These are phyloP conservation scores for Teratosphaeria gauchensis DNA, from an alignment of 2,329 filamentous ascomycete species.

Conservation along the genomic window DNA sequence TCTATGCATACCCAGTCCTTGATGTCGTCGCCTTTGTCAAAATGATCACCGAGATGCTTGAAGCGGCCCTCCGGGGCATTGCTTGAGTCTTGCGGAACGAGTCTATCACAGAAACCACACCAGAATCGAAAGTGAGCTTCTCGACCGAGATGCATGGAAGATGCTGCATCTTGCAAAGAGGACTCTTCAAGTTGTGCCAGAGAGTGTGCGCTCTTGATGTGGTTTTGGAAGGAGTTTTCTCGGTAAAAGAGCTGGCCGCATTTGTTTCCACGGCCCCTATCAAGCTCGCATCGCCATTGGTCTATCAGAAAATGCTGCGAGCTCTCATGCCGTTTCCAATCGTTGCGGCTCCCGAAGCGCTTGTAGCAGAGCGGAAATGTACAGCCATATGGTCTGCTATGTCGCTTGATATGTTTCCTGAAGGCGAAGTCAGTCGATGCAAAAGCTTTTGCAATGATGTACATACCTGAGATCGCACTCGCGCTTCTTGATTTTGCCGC, in stretches of 20 bases:
- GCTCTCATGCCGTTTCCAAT: constrained; percentile 87
- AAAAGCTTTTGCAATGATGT: not conserved
- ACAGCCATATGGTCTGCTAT: constrained; percentile 72
- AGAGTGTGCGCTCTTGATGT: not conserved
- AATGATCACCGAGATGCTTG: constrained; percentile 69
- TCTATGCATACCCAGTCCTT: constrained; percentile 46
- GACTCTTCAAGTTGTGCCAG: not conserved
- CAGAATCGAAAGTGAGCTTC: constrained; percentile 62
- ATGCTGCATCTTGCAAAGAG: not conserved
- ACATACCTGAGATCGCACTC: constrained; percentile 33
- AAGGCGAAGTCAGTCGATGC: constrained; percentile 1
- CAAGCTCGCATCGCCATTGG: constrained; percentile 58
- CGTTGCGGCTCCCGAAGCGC: constrained; percentile 81
- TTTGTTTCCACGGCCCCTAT: constrained; percentile 14
- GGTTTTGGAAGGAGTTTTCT: constrained; percentile 38
- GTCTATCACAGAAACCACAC: constrained; percentile 70
- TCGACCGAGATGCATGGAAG: constrained; percentile 47
- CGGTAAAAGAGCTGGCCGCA: constrained; percentile 54
- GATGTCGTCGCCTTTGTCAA: constrained; percentile 48
- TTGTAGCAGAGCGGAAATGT: constrained; percentile 62
- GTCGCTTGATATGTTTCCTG: constrained; percentile 78
- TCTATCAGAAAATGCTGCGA: constrained; percentile 65
- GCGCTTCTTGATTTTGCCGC: constrained; percentile 17
- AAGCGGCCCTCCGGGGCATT: constrained; percentile 32
- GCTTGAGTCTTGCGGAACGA: constrained; percentile 44